These are phyloP conservation scores for Naumovozyma castellii DNA, from an alignment of 805 yeast genomes.

Conservation along the genomic window DNA sequence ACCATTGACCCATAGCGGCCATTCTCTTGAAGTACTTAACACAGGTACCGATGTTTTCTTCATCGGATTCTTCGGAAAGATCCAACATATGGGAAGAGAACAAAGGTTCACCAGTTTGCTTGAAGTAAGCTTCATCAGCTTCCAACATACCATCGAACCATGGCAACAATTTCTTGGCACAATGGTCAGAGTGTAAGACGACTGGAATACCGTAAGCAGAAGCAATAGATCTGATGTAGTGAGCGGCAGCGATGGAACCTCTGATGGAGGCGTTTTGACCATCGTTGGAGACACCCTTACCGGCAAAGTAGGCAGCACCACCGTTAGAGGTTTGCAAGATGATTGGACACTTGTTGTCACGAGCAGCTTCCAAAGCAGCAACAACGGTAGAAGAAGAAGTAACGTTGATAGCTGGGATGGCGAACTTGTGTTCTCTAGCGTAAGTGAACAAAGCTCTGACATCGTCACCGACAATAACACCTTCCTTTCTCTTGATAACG, in stretches of 20 bases:
- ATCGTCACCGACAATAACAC: constrained; percentile 98
- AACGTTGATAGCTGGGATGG: constrained; percentile 97
- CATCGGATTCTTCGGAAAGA: constrained; percentile 92
- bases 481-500: constrained; percentile 81
- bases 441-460: constrained; percentile 75
- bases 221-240: constrained; percentile 92
- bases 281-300: constrained; percentile 93
- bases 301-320: constrained; percentile 99
- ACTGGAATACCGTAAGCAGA: constrained; percentile 96
- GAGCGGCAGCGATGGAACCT: constrained; percentile 96
- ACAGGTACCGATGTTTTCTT: constrained; percentile 89
- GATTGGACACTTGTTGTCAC: constrained; percentile 90
- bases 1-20: constrained; percentile 91
- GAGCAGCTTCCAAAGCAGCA: constrained; percentile 95
- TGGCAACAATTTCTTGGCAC: constrained; percentile 95
- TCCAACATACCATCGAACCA: constrained; percentile 98
- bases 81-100: constrained; percentile 99
- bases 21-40: constrained; percentile 90
- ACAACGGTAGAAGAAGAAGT: constrained; percentile 95
- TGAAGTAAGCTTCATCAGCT: constrained; percentile 91
- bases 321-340: constrained; percentile 96
- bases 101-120: constrained; percentile 82
- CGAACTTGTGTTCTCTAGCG: constrained; percentile 88
- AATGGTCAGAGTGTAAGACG: constrained; percentile 94
- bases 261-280: constrained; percentile 90